These are phyloP conservation scores for Cytospora paraplurivora DNA, from an alignment of 2,329 filamentous ascomycete species.

Conservation along the genomic window DNA sequence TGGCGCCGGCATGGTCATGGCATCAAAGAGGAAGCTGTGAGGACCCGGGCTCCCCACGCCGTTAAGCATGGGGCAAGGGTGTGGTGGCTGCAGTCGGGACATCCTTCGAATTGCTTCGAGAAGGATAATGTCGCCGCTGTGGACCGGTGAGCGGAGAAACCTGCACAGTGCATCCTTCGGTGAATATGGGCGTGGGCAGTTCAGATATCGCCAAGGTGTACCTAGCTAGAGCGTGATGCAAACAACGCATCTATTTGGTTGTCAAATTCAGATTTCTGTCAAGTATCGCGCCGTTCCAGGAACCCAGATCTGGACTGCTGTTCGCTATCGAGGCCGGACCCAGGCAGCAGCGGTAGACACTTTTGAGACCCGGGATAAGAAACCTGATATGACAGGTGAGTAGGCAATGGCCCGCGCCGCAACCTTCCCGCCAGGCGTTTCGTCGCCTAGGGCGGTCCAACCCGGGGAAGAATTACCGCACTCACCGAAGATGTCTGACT, in stretches of 20 bases:
- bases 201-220: background rate
- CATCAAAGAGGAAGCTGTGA: background rate
- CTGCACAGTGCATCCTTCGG: background rate
- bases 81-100: conserved; percentile 1
- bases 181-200: background rate
- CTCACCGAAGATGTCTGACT: background rate
- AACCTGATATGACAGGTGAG: background rate
- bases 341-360: background rate
- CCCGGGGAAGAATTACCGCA: background rate
- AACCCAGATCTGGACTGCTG: background rate
- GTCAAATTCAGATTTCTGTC: background rate
- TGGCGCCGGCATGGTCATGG: background rate
- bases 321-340: conserved; percentile 3
- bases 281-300: conserved; percentile 2
- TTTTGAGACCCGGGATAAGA: no score
- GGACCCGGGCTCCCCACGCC: background rate
- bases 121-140: conserved; percentile 11
- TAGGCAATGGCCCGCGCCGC: conserved; percentile 23
- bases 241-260: background rate
- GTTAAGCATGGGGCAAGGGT: background rate
- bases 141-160: conserved; percentile 16
- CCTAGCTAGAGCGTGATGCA: background rate
- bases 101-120: conserved; percentile 24
- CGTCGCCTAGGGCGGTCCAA: background rate
- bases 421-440: conserved; percentile 11